Evolutionary conservation across 495 filamentous ascomycete genomes (phyloP), one percentile per base, ranked within the genome.

Genomic region (Neurospora sp.): DNA sequence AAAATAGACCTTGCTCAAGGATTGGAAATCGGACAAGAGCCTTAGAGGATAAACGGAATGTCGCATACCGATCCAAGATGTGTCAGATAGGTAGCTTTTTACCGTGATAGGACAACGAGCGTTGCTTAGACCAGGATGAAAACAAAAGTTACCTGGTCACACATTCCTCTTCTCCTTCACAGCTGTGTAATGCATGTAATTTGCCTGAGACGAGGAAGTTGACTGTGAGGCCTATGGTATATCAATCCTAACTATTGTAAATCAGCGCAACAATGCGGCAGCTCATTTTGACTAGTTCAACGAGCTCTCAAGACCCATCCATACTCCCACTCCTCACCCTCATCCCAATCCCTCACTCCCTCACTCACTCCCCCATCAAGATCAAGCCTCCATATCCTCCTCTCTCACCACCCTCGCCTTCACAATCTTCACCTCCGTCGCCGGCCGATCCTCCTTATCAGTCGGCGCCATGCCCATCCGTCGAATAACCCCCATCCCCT

Each of bases 391-490:
- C 42, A 76, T 73, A 41, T 86, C 86, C 1, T 85, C 88, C 44
- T 84, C 84, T 73, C 92, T 88, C 38, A 92, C 77, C 18, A 96
- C 85, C 70, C 83, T 87, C 11, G 93, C 93, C 74, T 82, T 88
- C 23, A 92, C 81, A 77, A 99, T 96, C 83, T 88, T 94, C 40
- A 99, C 89, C 77, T 96, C 91, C 75, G 95, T 92, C 66, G 88
- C 78, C 4, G 96, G 96, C 77, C 91, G 82, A 81, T 99, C 96
- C 73, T 93, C 92, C 20, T 77, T 78, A 20, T 89, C 93, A 3
- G 93, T 97, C 86, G 92, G 96, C 46, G 97, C 94, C 73, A 96
- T 80, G 4, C 96, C 96, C 91, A 99, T 94, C 71, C 94, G 86
- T 84, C 93, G 90, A 54, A 99, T 92, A 9, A 97, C 85, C 42